phyloP scores from a whole-genome alignment of 192 early-diverging fungal genomes.

The Coemansia sp. region DNA sequence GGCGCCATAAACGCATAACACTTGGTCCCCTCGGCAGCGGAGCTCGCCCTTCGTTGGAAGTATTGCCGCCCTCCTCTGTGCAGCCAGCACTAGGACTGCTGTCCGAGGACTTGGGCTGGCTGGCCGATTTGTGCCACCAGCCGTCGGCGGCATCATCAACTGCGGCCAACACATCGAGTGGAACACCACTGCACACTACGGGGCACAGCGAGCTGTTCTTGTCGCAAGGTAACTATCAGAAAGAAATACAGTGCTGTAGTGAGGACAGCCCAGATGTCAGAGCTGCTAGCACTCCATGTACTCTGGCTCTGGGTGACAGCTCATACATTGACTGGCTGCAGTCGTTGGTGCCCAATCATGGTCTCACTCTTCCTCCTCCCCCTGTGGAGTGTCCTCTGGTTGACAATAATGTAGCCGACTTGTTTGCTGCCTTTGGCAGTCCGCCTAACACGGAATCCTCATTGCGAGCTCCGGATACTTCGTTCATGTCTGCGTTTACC shows the following conservation, averaged over 20 bases:
- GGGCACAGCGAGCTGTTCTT: neutral
- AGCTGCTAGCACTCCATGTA: constrained; percentile 5
- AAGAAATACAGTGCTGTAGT: neutral
- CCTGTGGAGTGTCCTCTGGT: constrained; percentile 4
- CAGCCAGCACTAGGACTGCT: neutral
- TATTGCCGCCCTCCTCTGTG: neutral
- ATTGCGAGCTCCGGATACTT: neutral
- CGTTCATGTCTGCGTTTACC: neutral
- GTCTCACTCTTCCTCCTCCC: constrained; percentile 11
- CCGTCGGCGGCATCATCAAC: neutral
- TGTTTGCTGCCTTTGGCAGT: constrained; percentile 21
- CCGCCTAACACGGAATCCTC: neutral
- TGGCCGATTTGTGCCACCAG: constrained; percentile 15
- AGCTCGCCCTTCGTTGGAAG: neutral
- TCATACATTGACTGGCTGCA: constrained; percentile 24
- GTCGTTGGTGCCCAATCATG: constrained; percentile 5
- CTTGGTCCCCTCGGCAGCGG: neutral
- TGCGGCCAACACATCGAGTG: neutral
- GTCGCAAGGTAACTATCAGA: constrained; percentile 33
- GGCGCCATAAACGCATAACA: constrained; percentile 11
- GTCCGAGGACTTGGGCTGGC: constrained; percentile 19
- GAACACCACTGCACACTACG: neutral
- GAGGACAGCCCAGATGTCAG: constrained; percentile 4
- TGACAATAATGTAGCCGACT: constrained; percentile 39
- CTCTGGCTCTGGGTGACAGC: constrained; percentile 7